phyloP scores from a whole-genome alignment of 164 flowering plant species.

The Taxillus chinensis region DNA sequence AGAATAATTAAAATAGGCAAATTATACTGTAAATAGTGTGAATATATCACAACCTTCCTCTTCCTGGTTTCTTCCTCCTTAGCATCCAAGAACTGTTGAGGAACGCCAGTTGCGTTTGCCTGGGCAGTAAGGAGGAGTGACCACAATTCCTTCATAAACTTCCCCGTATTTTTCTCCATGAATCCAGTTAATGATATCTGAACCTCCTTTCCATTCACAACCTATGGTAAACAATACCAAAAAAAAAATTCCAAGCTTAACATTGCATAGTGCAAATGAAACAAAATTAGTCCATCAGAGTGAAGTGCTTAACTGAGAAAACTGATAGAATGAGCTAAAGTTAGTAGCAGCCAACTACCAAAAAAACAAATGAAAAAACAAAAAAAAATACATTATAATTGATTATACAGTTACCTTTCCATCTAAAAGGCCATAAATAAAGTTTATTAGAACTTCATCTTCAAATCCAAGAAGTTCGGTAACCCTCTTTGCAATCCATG shows the following conservation, averaged over 20 bases:
- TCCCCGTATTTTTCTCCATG: constrained; percentile 96
- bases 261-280: too few relatives aligned
- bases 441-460: constrained; percentile 91
- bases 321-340: too few relatives aligned
- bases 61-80: constrained; percentile 79
- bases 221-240: constrained; percentile 28
- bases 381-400: not conserved
- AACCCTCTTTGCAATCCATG: constrained; percentile 86
- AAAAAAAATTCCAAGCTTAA: not conserved
- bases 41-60: constrained; percentile 43
- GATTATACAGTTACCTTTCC: constrained; percentile 47
- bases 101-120: constrained; percentile 84
- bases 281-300: too few relatives aligned
- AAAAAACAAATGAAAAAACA: not conserved
- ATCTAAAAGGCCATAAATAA: constrained; percentile 76
- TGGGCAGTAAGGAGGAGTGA: constrained; percentile 80
- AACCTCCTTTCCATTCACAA: constrained; percentile 82
- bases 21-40: too few relatives aligned
- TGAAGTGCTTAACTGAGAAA: too few relatives aligned
- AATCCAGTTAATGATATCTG: constrained; percentile 92
- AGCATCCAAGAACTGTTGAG: constrained; percentile 93
- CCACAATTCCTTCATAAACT: constrained; percentile 99
- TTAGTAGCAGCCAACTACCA: too few relatives aligned
- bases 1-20: too few relatives aligned
- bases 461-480: constrained; percentile 95